Percentiles rank a stretch among this genome's conserved stretches.
Evolutionary conservation across 2,329 filamentous ascomycete species (phyloP).

Genomic region (Fusarium xylarioides): DNA sequence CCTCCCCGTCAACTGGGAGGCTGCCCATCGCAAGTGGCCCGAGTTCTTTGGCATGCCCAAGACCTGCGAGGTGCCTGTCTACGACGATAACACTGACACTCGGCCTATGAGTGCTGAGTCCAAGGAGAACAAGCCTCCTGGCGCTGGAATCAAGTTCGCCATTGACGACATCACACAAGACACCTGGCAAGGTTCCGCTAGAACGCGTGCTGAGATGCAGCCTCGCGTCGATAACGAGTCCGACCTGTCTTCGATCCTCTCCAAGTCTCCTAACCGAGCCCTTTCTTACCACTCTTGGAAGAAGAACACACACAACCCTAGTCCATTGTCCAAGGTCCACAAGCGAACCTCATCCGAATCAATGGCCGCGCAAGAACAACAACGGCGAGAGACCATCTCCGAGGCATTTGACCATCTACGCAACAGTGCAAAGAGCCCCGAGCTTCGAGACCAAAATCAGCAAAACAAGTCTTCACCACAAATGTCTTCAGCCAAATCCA

Average conservation of each 20-base stretch:
- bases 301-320: constrained; percentile 47
- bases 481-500: constrained; percentile 53
- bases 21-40: constrained; percentile 61
- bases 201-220: constrained; percentile 61
- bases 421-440: constrained; percentile 48
- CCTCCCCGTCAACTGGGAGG: constrained; percentile 55
- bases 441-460: constrained; percentile 35
- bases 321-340: constrained; percentile 51
- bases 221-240: constrained; percentile 63
- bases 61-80: constrained; percentile 39
- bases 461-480: constrained; percentile 46
- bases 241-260: constrained; percentile 57
- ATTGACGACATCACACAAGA: constrained; percentile 57
- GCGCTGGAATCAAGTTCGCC: constrained; percentile 45
- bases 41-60: constrained; percentile 59
- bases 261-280: constrained; percentile 49
- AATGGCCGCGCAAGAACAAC: constrained; percentile 29
- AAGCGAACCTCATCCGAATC: constrained; percentile 45
- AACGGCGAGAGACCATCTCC: constrained; percentile 46
- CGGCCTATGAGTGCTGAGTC: constrained; percentile 48
- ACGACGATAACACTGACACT: constrained; percentile 48
- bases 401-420: constrained; percentile 49
- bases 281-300: constrained; percentile 39
- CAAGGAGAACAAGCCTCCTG: constrained; percentile 59
- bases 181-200: constrained; percentile 51